Base-by-base conservation (phyloP, 495 filamentous ascomycete species). In the Physcia stellaris region DNA sequence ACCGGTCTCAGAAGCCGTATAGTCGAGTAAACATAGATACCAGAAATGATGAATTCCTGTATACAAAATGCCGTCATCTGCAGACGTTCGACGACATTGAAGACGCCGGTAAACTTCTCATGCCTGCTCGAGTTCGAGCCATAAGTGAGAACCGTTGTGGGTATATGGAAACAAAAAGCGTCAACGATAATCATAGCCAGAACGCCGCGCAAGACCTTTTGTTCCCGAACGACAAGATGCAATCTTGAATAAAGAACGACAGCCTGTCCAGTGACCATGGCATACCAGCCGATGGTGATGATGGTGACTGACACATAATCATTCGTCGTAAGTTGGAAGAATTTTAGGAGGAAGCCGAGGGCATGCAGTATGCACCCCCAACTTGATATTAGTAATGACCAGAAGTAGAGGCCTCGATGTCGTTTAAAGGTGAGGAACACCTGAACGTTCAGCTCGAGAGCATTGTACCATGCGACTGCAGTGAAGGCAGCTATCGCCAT, bases 11-110 rank as follows among this genome's bases (percentile, higher is more conserved):
- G 62, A 6, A 75, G 47, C 35, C 56, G 65, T 17, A 59, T 58
- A 7, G 68, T 71, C 38, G 70, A 68, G 50, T 61, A 64, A 2
- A 79, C 61, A 45, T 77, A 79, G 1, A 78, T 43, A 6, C 59
- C 66, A 0, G 73, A 77, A 20, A 79, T 61, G 11, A 71, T 53
- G 20, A 61, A 50, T 42, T 79, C 75, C 48, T 79, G 73, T 4
- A 73, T 39, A 19, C 61, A 68, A 50, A 78, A 73, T 1, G 61
- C 65, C 0, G 64, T 66, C 50, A 76, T 56, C 48, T 77, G 67
- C 19, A 71, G 56, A 36, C 67, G 71, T 43, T 75, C 73, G 55
- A 70, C 66, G 32, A 71, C 55, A 18, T 68, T 63, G 42, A 72
- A 77, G 1, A 59, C 59, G 1, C 43, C 22, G 12, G 67, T 37